These are phyloP conservation scores for Lactarius hatsudake DNA, from an alignment of 768 basidiomycete species.

Conservation along the genomic window DNA sequence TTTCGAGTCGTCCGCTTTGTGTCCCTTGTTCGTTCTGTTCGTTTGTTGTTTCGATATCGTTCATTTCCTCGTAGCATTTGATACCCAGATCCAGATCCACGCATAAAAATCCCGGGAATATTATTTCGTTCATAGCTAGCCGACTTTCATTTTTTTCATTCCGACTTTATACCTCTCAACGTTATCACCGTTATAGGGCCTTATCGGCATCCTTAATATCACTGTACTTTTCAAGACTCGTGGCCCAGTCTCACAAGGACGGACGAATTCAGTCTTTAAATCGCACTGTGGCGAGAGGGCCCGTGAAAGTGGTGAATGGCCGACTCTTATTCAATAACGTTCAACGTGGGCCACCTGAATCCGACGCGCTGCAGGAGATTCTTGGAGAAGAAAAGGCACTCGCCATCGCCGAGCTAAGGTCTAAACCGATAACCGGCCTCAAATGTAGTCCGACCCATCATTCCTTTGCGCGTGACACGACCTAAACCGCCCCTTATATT, in stretches of 20 bases:
- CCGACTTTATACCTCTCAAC: background rate
- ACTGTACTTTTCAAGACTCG: slow-evolving; percentile 5
- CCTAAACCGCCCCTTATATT: too few relatives aligned
- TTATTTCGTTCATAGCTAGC: background rate
- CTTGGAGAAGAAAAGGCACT: too few relatives aligned
- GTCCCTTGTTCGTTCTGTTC: background rate
- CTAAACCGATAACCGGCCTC: too few relatives aligned
- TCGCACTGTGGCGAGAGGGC: background rate
- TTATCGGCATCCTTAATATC: slow-evolving; percentile 18
- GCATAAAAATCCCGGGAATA: background rate
- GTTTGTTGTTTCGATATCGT: slow-evolving; percentile 10
- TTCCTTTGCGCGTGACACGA: too few relatives aligned
- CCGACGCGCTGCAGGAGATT: too few relatives aligned
- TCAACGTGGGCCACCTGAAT: too few relatives aligned
- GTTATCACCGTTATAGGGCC: background rate
- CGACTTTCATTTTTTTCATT: background rate
- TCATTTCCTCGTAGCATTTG: background rate
- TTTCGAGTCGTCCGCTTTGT: background rate
- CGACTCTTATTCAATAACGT: too few relatives aligned
- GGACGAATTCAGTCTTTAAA: slow-evolving; percentile 39
- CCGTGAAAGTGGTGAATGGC: too few relatives aligned
- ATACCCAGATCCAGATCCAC: background rate
- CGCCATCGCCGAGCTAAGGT: too few relatives aligned
- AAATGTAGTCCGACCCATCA: too few relatives aligned
- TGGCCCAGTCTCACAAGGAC: background rate